phyloP scores from a whole-genome alignment of 345 rosid genomes.

The Pistacia vera region DNA sequence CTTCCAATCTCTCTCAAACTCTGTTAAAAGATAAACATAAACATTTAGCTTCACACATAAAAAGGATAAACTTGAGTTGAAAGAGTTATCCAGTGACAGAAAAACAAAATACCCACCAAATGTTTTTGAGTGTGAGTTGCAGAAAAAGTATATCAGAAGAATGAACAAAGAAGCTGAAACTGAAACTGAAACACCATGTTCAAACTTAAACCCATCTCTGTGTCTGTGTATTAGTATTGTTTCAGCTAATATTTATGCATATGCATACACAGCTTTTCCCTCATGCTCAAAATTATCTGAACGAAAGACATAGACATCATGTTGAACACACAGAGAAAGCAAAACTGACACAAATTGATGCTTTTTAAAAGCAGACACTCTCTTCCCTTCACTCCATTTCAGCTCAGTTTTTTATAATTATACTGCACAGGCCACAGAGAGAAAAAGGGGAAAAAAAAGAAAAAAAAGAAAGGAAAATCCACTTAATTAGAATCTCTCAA shows the following conservation, averaged over 20 bases:
- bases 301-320: slow-evolving; percentile 13
- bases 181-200: slow-evolving; percentile 10
- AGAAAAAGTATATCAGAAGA: neutral
- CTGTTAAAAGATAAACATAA: neutral
- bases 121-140: neutral
- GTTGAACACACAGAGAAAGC: slow-evolving; percentile 9
- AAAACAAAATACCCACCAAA: slow-evolving; percentile 21
- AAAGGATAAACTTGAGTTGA: neutral
- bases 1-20: slow-evolving; percentile 1
- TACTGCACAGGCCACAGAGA: neutral
- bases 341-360: slow-evolving; percentile 12
- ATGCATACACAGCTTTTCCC: neutral
- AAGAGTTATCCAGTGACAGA: neutral
- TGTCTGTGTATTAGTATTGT: neutral
- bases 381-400: neutral
- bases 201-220: neutral
- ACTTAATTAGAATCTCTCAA: neutral
- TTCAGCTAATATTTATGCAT: neutral
- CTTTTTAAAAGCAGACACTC: slow-evolving; percentile 19
- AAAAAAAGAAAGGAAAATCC: neutral
- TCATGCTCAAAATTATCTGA: slow-evolving; percentile 3
- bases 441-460: too few relatives aligned
- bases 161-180: neutral
- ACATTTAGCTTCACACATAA: neutral
- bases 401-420: neutral